Conservation (phyloP, 352 stramenopile genomes). For the Labyrinthula sp. region DNA sequence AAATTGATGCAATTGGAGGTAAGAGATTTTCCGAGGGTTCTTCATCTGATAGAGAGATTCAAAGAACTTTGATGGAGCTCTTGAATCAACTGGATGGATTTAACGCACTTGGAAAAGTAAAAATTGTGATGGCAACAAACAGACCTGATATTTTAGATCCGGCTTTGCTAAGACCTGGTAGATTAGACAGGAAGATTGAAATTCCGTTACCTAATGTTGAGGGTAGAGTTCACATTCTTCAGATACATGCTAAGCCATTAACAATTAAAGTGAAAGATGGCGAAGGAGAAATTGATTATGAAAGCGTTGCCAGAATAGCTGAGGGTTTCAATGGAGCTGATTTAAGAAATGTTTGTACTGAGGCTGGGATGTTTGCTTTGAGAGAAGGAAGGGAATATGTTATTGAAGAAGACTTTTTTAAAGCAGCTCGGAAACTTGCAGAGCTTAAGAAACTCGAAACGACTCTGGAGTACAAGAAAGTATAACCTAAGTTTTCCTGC, state of each 20-base stretch:
- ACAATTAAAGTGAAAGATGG: too few relatives aligned
- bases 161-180: constrained; percentile 81
- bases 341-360: constrained; percentile 94
- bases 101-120: constrained; percentile 84
- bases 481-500: too few relatives aligned
- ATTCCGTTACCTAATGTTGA: constrained; percentile 96
- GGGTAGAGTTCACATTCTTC: constrained; percentile 92
- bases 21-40: constrained; percentile 69
- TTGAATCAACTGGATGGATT: constrained; percentile 99
- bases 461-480: constrained; percentile 99
- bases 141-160: constrained; percentile 95
- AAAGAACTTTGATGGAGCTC: constrained; percentile 97
- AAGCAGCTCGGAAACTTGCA: constrained; percentile 90
- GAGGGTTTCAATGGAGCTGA: constrained; percentile 98
- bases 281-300: constrained; percentile 96
- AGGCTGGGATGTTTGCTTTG: constrained; percentile 91
- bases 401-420: constrained; percentile 99
- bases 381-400: constrained; percentile 92
- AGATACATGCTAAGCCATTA: constrained; percentile 93
- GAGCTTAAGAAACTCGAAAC: constrained; percentile 99
- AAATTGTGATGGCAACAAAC: constrained; percentile 99
- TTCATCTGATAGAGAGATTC: constrained; percentile 83
- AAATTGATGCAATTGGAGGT: constrained; percentile 97
- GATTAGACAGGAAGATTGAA: constrained; percentile 98
- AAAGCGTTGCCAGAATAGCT: constrained; percentile 94